phyloP scores from a whole-genome alignment of 2,329 filamentous ascomycete genomes.

The Colletotrichum sansevieriae region DNA sequence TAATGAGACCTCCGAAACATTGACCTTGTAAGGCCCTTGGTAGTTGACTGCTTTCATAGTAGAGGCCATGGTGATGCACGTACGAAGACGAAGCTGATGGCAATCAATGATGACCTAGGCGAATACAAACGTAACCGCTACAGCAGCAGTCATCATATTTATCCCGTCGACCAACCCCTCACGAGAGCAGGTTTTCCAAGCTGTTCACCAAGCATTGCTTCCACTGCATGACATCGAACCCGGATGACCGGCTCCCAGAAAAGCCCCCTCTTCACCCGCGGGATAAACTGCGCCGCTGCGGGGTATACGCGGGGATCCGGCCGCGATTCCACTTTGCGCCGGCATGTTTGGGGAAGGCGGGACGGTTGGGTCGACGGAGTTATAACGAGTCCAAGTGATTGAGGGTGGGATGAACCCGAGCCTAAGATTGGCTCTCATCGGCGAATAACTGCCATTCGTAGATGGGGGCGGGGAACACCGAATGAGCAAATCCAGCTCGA shows the following conservation, averaged over 20 bases:
- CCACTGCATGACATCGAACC: constrained; percentile 8
- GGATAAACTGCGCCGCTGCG: constrained; percentile 25
- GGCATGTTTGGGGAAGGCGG: constrained; percentile 4
- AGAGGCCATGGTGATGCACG: constrained; percentile 18
- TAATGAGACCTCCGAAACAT: constrained; percentile 69
- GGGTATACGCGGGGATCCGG: constrained; percentile 33
- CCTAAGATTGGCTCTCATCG: not conserved
- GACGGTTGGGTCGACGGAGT: not conserved
- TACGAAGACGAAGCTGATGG: not conserved
- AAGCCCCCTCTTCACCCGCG: constrained; percentile 30
- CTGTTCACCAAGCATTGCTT: constrained; percentile 17
- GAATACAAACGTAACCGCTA: not conserved
- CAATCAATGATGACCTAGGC: not conserved
- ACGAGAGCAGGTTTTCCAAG: constrained; percentile 1
- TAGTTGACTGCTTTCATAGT: constrained; percentile 75
- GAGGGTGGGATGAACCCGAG: constrained; percentile 19
- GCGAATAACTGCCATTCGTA: constrained; percentile 19
- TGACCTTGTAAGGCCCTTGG: constrained; percentile 71
- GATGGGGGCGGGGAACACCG: constrained; percentile 15
- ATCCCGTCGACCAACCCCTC: constrained; percentile 15
- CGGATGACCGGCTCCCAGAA: constrained; percentile 18
- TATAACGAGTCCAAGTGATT: constrained; percentile 9
- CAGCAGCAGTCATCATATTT: constrained; percentile 18
- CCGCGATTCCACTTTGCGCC: constrained; percentile 15
- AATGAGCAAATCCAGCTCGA: not conserved